Evolutionary conservation across 331 rosid genomes (phyloP).

Genomic region (Pyrus hybrid): DNA sequence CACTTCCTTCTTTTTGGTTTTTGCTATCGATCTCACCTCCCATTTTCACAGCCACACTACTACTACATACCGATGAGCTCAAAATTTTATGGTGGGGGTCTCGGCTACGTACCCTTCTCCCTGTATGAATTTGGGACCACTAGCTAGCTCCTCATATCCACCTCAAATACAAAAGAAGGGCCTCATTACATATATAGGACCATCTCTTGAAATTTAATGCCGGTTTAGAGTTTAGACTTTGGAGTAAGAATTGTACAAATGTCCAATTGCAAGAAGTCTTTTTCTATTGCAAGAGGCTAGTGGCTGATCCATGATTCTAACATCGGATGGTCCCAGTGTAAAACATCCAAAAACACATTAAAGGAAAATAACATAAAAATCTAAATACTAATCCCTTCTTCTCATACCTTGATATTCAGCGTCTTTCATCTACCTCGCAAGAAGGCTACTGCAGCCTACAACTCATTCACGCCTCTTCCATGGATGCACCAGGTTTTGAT

Average conservation of each 20-base stretch:
- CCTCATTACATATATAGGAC: background rate
- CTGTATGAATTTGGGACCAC: constrained; percentile 23
- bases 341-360: no score
- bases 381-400: no score
- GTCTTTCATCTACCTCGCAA: no score
- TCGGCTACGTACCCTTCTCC: background rate
- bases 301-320: no score
- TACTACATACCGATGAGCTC: background rate
- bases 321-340: no score
- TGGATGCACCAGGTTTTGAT: no score
- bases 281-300: no score
- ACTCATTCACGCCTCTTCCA: no score
- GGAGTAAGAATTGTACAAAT: background rate
- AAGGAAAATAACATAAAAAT: no score
- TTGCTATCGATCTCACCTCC: constrained; percentile 8
- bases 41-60: background rate
- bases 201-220: background rate
- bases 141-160: background rate
- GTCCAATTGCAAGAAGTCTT: no score
- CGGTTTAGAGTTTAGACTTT: background rate
- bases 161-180: background rate
- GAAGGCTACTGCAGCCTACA: no score
- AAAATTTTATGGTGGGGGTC: constrained; percentile 23
- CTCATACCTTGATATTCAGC: no score
- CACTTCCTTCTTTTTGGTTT: background rate